Evolutionary conservation across 176 grass and related monocot genomes (phyloP).

Genomic region (Avena insularis): DNA sequence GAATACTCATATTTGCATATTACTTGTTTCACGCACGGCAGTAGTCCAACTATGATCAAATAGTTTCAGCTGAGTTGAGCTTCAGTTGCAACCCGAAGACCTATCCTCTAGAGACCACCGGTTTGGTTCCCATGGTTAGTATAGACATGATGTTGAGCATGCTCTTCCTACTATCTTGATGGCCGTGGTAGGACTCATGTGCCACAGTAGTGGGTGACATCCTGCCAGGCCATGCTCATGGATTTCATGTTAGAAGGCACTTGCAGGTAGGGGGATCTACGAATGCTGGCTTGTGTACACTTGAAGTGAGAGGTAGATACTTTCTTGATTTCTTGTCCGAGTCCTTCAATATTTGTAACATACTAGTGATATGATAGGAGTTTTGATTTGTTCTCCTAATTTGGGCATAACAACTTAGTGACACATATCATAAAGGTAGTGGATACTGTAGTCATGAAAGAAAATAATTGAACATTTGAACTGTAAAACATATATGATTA

Average conservation of each 20-base stretch:
- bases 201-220: no score
- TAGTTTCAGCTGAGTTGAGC: no score
- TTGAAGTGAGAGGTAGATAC: background rate
- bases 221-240: background rate
- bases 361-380: background rate
- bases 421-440: background rate
- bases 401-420: background rate
- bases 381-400: background rate
- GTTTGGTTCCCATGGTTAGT: no score
- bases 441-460: background rate
- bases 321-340: conserved; percentile 1
- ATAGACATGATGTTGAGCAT: no score
- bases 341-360: background rate
- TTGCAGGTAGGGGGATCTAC: no score
- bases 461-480: background rate
- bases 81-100: no score
- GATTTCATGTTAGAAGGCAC: background rate
- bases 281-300: no score
- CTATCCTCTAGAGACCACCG: no score
- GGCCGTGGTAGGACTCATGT: no score
- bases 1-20: background rate
- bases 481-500: background rate
- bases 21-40: background rate
- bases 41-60: no score
- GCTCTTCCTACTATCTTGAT: no score